phyloP scores from a whole-genome alignment of 1,284 basidiomycete species.

The Clitocybe nebularis region DNA sequence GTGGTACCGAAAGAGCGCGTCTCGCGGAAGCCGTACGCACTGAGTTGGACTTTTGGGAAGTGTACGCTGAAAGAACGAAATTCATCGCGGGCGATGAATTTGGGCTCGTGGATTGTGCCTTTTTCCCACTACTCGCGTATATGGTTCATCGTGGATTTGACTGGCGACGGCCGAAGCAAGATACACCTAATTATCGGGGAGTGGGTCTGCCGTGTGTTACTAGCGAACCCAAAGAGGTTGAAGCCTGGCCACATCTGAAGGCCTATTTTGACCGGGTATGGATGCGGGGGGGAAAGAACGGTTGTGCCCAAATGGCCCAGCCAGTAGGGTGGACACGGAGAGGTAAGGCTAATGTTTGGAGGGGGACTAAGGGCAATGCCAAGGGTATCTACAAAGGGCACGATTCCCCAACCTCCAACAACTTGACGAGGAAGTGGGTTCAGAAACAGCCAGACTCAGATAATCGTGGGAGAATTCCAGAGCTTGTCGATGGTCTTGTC shows the following conservation, averaged over 20 bases:
- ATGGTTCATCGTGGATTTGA: slow-evolving; percentile 23
- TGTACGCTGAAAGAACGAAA: slow-evolving; percentile 14
- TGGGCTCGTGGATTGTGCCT: slow-evolving; percentile 21
- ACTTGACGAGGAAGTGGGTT: no score
- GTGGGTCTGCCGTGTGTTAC: no score
- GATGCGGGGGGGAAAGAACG: slow-evolving; percentile 16
- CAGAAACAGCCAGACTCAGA: no score
- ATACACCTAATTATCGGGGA: neutral
- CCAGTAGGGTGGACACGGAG: slow-evolving; percentile 18
- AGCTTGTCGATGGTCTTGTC: no score
- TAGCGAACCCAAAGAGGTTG: no score
- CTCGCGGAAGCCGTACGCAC: slow-evolving; percentile 14
- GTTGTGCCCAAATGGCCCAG: slow-evolving; percentile 20
- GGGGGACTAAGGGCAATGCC: slow-evolving; percentile 12
- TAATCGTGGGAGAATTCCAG: no score
- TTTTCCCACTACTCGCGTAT: slow-evolving; percentile 21
- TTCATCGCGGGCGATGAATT: slow-evolving; percentile 22
- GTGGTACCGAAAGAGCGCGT: slow-evolving; percentile 8
- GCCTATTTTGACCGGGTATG: slow-evolving; percentile 20
- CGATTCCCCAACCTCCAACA: no score
- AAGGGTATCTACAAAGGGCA: slow-evolving; percentile 9
- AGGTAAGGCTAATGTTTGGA: slow-evolving; percentile 19
- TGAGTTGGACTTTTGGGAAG: slow-evolving; percentile 23
- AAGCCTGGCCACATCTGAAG: slow-evolving; percentile 19
- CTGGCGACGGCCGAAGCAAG: slow-evolving; percentile 7